Evolutionary conservation across 495 filamentous ascomycete genomes (phyloP), one percentile per base, ranked within the genome.

Genomic region (Penicillium subrubescens): DNA sequence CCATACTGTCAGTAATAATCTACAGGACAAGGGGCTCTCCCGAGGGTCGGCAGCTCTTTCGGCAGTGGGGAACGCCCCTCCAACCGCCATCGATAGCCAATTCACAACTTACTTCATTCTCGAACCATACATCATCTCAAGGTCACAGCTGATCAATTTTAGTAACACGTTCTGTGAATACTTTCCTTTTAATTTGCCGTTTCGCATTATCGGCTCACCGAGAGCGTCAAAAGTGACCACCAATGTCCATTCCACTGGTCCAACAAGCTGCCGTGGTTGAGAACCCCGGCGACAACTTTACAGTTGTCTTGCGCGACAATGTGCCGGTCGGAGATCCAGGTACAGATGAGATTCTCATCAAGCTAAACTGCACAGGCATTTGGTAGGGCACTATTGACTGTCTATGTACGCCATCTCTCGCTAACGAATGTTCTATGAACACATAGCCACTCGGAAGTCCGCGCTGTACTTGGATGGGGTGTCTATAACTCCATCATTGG

Each of bases 401-500:
- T 5, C 21, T 33, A 21, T 54, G 3, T 23, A 19, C 33, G 3
- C 21, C 17, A 15, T 25, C 23, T 23, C 31, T 51, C 10, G 48
- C 48, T 29, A 29, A 51, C 6, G 11, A 44, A 27, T 27, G 17
- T 21, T 52, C 7, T 8, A 5, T 23, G 53, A 23, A 17, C 8
- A 23, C n/a, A 23, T n/a, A 72, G 72, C 27, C 67, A 67, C 60
- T 75, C 73, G 0, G 73, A 73, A 64, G 65, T 72, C 6, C 71
- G 68, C 41, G 68, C 68, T 0, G 68, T 72, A 0, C n/a, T 62
- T 27, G 69, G 60, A 1, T 73, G 67, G 63, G 65, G 65, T 8
- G 58, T 59, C 11, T 71, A 73, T 37, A 74, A 70, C 55, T 56
- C 65, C 59, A 75, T 80, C 25, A 72, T 73, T 46, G 75, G 75